These are phyloP conservation scores for Nigrospora oryzae DNA, from an alignment of 2,329 filamentous ascomycete genomes.

Conservation along the genomic window DNA sequence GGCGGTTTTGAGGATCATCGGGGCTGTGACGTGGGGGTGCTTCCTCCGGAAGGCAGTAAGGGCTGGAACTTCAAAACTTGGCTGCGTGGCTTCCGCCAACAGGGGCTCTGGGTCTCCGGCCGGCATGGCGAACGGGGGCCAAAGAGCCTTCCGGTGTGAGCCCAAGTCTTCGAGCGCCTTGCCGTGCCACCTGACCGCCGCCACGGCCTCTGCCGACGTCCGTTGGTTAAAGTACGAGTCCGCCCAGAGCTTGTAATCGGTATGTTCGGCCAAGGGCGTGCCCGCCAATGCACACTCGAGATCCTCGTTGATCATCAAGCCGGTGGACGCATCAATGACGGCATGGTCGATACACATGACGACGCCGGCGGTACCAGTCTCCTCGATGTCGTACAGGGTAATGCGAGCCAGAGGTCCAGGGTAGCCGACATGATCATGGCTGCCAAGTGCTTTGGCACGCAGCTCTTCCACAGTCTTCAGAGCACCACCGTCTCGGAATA, in stretches of 20 bases:
- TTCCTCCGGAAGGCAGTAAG: conserved; percentile 5
- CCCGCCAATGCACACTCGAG: background rate
- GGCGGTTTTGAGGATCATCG: conserved; percentile 7
- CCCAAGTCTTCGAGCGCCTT: background rate
- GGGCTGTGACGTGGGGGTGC: conserved; percentile 3
- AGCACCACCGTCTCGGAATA: background rate
- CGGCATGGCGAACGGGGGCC: background rate
- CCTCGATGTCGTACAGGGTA: conserved; percentile 2
- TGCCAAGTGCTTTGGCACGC: background rate
- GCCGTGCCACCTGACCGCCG: conserved; percentile 7
- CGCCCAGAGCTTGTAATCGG: conserved; percentile 10
- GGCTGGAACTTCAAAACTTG: conserved; percentile 3
- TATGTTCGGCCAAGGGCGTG: conserved; percentile 1
- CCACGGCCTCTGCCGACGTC: conserved; percentile 3
- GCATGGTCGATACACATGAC: conserved; percentile 2
- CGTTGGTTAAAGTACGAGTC: conserved; percentile 8
- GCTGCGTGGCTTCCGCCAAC: conserved; percentile 1
- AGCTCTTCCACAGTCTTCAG: conserved; percentile 1
- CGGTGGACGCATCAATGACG: background rate
- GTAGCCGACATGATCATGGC: background rate
- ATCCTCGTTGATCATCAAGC: background rate
- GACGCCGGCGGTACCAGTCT: background rate
- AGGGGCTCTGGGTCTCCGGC: background rate
- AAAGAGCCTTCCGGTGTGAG: background rate
- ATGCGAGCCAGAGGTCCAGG: background rate